These are phyloP conservation scores for Vinca minor DNA, from an alignment of 257 asterid genomes.

Conservation along the genomic window DNA sequence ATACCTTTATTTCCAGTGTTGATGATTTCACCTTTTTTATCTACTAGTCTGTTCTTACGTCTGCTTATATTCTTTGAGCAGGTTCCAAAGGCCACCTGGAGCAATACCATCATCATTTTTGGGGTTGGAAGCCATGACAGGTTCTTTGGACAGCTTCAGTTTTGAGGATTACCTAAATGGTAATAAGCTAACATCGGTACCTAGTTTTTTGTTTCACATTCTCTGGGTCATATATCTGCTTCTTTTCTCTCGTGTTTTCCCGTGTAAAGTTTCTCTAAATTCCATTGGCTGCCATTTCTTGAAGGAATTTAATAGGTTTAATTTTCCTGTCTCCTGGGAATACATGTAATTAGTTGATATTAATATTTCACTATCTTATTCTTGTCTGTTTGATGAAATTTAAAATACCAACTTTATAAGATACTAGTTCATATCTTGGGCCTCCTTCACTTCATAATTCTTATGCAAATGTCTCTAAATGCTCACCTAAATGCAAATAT, in stretches of 20 bases:
- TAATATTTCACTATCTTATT: background rate
- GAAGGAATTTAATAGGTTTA: background rate
- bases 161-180: constrained; percentile 82
- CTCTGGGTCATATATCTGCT: too few species aligned
- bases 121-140: constrained; percentile 77
- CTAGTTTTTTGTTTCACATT: too few species aligned
- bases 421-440: background rate
- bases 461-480: background rate
- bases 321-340: background rate
- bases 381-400: background rate
- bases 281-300: background rate
- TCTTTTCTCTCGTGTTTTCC: too few species aligned
- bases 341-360: background rate
- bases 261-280: too few species aligned
- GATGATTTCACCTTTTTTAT: too few species aligned
- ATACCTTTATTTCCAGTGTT: too few species aligned
- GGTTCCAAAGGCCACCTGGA: constrained; percentile 89
- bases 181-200: constrained; percentile 22
- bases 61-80: constrained; percentile 16
- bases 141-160: constrained; percentile 63
- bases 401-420: background rate
- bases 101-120: constrained; percentile 74
- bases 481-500: background rate
- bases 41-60: too few species aligned
- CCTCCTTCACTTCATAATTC: background rate